Evolutionary conservation across 2,329 filamentous ascomycete genomes (phyloP).

Genomic region (Chaetomium sp.): DNA sequence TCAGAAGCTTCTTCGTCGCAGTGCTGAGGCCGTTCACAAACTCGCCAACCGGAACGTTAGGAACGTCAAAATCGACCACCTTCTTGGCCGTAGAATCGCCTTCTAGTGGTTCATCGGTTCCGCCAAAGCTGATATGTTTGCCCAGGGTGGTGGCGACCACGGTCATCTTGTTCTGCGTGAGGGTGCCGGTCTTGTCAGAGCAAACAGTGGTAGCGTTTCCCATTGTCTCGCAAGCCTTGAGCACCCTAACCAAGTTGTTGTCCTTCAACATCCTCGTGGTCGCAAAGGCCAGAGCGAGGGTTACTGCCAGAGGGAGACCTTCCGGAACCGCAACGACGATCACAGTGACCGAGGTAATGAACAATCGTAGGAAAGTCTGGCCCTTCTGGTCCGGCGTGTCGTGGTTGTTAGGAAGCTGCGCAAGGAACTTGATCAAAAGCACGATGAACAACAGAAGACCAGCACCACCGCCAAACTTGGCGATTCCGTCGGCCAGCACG

Average conservation of each 20-base stretch:
- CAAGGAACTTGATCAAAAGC: conserved; percentile 71
- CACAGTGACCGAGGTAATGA: conserved; percentile 61
- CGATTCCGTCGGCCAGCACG: conserved; percentile 29
- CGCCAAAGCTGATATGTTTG: conserved; percentile 30
- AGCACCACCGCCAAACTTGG: conserved; percentile 54
- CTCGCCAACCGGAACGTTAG: not conserved
- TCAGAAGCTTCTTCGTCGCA: conserved; percentile 18
- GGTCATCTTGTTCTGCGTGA: conserved; percentile 71
- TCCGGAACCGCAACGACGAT: conserved; percentile 65
- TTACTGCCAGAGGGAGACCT: conserved; percentile 61
- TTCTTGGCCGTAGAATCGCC: conserved; percentile 21
- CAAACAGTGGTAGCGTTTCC: conserved; percentile 70
- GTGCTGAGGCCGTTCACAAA: conserved; percentile 1
- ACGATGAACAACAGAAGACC: conserved; percentile 72
- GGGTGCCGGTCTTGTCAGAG: conserved; percentile 71
- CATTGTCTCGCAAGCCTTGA: conserved; percentile 68
- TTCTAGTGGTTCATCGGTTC: conserved; percentile 25
- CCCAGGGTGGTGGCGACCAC: conserved; percentile 68
- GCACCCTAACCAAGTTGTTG: conserved; percentile 62
- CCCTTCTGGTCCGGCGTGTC: conserved; percentile 49
- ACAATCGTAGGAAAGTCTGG: conserved; percentile 52
- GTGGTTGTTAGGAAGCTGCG: conserved; percentile 46
- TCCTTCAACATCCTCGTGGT: conserved; percentile 65
- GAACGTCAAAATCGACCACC: conserved; percentile 24
- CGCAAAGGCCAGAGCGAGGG: conserved; percentile 61